Conservation (phyloP, 768 basidiomycete species). For the Suillus weaverae region DNA sequence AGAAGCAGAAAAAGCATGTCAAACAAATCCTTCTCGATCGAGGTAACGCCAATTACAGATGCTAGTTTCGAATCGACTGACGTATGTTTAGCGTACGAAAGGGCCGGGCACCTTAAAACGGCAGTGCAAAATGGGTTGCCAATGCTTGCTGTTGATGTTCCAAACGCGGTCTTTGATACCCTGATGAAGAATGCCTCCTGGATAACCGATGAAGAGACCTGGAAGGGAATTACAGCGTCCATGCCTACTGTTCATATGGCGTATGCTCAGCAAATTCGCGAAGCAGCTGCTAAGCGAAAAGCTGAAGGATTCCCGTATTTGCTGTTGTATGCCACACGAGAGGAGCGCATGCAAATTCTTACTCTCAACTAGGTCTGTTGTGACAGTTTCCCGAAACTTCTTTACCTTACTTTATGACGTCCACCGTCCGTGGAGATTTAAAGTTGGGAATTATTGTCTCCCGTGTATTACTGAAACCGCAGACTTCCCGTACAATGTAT, state of each 20-base stretch:
- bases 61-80: neutral
- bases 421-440: neutral
- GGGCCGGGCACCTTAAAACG: conserved; percentile 53
- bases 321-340: conserved; percentile 64
- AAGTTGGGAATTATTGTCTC: neutral
- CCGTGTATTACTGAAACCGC: neutral
- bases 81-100: conserved; percentile 57
- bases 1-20: conserved; percentile 72
- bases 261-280: conserved; percentile 69
- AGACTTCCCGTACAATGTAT: neutral
- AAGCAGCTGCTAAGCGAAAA: conserved; percentile 61
- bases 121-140: conserved; percentile 62
- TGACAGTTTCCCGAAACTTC: neutral
- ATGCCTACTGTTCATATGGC: conserved; percentile 59
- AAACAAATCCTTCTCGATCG: conserved; percentile 70
- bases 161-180: conserved; percentile 56
- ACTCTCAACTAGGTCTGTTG: conserved; percentile 27
- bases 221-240: conserved; percentile 56
- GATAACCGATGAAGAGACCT: conserved; percentile 74
- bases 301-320: conserved; percentile 63
- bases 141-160: conserved; percentile 72
- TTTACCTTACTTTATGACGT: neutral
- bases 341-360: conserved; percentile 68
- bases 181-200: conserved; percentile 59
- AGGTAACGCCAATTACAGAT: conserved; percentile 40